phyloP scores from a whole-genome alignment of 2,329 filamentous ascomycete species.

The Trichophyton schoenleinii region DNA sequence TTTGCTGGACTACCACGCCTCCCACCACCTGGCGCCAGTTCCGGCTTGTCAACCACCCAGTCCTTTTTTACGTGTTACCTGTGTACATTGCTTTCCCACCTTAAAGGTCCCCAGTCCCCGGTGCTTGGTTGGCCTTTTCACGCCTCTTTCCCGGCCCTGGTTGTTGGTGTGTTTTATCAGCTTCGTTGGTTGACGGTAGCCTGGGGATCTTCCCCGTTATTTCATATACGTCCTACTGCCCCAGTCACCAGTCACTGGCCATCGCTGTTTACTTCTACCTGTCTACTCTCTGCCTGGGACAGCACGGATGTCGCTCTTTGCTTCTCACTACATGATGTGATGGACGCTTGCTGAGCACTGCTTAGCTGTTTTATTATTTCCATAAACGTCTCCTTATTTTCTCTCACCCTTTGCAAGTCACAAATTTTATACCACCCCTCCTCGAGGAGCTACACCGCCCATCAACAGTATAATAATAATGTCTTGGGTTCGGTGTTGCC shows the following conservation, averaged over 20 bases:
- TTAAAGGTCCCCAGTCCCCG: neutral
- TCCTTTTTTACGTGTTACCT: neutral
- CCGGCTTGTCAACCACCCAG: neutral
- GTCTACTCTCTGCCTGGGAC: neutral
- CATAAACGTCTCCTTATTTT: neutral
- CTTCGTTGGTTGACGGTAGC: conserved; percentile 1
- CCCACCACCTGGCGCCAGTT: neutral
- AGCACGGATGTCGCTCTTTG: neutral
- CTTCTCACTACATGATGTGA: neutral
- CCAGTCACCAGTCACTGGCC: neutral
- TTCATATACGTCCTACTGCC: neutral
- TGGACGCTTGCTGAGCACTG: neutral
- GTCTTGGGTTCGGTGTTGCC: conserved; percentile 9
- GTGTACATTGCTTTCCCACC: neutral
- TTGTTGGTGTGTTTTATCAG: neutral
- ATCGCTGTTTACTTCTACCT: neutral
- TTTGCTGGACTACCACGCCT: neutral
- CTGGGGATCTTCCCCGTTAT: neutral
- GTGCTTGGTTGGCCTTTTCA: neutral
- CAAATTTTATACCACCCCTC: neutral
- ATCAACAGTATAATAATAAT: neutral
- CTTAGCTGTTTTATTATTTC: neutral
- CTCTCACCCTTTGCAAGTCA: neutral
- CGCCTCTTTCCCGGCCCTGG: neutral
- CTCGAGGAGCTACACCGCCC: neutral